A percentile compares a stretch with the other conserved stretches of the same genome.
Evolutionary conservation across 2,329 filamentous ascomycete genomes (phyloP).

Genomic region (Monosporascus sp.): DNA sequence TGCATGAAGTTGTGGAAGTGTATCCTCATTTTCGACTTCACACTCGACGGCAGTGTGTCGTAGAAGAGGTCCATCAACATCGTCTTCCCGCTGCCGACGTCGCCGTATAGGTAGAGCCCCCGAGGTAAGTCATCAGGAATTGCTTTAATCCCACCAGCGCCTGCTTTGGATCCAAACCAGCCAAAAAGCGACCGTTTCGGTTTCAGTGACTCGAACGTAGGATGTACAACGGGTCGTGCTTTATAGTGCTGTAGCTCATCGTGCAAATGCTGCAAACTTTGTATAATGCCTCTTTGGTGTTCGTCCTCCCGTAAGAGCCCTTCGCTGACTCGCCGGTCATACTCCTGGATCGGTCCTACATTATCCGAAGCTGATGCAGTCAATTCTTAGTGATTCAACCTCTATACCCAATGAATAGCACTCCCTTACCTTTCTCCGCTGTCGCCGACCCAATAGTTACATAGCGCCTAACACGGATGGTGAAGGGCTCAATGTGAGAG

Average conservation of each 20-base stretch:
- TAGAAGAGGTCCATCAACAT: slow-evolving; percentile 99
- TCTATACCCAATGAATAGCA: neutral
- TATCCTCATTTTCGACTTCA: slow-evolving; percentile 81
- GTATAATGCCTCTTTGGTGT: slow-evolving; percentile 87
- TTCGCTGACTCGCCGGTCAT: slow-evolving; percentile 71
- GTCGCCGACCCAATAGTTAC: neutral
- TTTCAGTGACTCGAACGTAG: slow-evolving; percentile 65
- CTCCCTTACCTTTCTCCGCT: neutral
- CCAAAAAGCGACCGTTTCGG: slow-evolving; percentile 52
- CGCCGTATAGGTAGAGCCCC: slow-evolving; percentile 90
- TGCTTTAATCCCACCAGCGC: slow-evolving; percentile 34
- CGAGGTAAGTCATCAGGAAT: slow-evolving; percentile 75
- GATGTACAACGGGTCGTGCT: slow-evolving; percentile 69
- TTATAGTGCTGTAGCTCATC: slow-evolving; percentile 71
- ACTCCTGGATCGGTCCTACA: slow-evolving; percentile 77
- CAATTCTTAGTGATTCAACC: neutral
- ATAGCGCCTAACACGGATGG: neutral
- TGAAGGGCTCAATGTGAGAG: neutral
- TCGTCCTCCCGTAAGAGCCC: slow-evolving; percentile 79
- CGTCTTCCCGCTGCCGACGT: slow-evolving; percentile 96
- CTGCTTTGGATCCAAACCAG: slow-evolving; percentile 50
- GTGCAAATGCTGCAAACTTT: slow-evolving; percentile 83
- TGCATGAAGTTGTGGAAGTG: slow-evolving; percentile 99
- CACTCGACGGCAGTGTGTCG: slow-evolving; percentile 77
- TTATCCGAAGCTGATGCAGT: slow-evolving; percentile 22